Base-by-base conservation (phyloP, 768 basidiomycete species). In the Tricholoma hemisulphureum region DNA sequence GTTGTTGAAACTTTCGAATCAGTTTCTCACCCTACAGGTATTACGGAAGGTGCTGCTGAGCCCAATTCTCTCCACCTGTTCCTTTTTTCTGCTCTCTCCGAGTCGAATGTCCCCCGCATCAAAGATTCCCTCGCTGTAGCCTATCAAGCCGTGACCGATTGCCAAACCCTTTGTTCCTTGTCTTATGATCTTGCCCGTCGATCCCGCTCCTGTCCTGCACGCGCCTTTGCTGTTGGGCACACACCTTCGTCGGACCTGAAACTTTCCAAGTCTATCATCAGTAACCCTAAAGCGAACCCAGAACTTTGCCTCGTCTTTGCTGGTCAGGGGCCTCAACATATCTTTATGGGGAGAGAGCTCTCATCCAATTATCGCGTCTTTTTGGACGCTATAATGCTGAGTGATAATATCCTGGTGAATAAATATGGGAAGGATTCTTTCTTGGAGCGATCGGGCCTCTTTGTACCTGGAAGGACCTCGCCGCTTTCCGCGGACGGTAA, bases 251-350 rank as follows among this genome's bases (percentile, higher is more conserved):
- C 49, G 7, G 49, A 51, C 26, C 24, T 51, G n/a, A 51, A 24
- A 10, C 21, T 51, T n/a, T 26, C 28, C 26, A 16, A 10, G 9
- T 11, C 49, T 2, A n/a, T 29, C 26, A 29, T 29, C 16, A 32
- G 9, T n/a, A 51, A 32, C 49, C 31, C 49, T n/a, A 32, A 51
- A 29, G 26, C 20, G 28, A 51, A 51, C 9, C 49, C 49, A 9
- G 28, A 51, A 31, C 49, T 51, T 51, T 51, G 49, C 28, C 49
- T 51, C 16, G 49, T 51, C 31, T 51, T 51, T 29, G n/a, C 49
- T 51, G 49, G 49, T n/a, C 49, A 51, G 16, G 49, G 49, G 26
- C 49, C 49, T 10, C 49, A 51, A 21, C 49, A 51, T 51, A 51
- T 51, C 8, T n/a, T 21, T 8, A 51, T 51, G 49, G 49, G 49